Conservation (phyloP, 1,284 basidiomycete species). For the Meira miltonrushii region DNA sequence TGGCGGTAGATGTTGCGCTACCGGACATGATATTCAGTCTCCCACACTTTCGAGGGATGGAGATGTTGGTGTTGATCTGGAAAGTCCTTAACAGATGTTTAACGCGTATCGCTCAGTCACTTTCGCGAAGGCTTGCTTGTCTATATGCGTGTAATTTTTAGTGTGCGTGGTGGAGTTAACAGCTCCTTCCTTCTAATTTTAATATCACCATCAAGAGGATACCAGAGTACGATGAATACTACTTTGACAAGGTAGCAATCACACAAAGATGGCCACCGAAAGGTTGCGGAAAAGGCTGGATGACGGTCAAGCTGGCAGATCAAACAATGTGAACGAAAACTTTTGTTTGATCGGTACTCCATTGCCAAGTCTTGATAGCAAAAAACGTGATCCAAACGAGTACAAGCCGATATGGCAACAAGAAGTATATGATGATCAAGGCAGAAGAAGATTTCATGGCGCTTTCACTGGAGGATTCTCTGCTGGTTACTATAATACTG, state of each 20-base stretch:
- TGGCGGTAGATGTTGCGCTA: conserved; percentile 10
- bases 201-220: too few relatives aligned
- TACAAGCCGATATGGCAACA: conserved; percentile 97
- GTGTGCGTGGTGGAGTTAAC: too few relatives aligned
- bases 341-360: conserved; percentile 93
- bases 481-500: conserved; percentile 93
- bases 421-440: conserved; percentile 91
- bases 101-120: too few relatives aligned
- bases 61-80: too few relatives aligned
- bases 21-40: background rate
- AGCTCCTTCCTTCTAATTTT: too few relatives aligned
- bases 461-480: conserved; percentile 98
- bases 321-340: conserved; percentile 70
- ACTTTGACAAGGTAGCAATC: background rate
- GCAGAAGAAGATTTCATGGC: conserved; percentile 82
- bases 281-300: conserved; percentile 65
- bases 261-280: conserved; percentile 54
- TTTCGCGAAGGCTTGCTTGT: too few relatives aligned
- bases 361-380: conserved; percentile 78
- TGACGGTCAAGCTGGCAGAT: conserved; percentile 69
- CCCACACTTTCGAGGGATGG: too few relatives aligned
- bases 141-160: too few relatives aligned
- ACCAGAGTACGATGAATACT: too few relatives aligned
- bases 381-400: conserved; percentile 76
- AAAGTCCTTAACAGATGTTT: too few relatives aligned